A percentile compares a stretch with the other conserved stretches of the same genome.
Conservation (phyloP, 2,329 filamentous ascomycete genomes). For the Microascus cirrosus region DNA sequence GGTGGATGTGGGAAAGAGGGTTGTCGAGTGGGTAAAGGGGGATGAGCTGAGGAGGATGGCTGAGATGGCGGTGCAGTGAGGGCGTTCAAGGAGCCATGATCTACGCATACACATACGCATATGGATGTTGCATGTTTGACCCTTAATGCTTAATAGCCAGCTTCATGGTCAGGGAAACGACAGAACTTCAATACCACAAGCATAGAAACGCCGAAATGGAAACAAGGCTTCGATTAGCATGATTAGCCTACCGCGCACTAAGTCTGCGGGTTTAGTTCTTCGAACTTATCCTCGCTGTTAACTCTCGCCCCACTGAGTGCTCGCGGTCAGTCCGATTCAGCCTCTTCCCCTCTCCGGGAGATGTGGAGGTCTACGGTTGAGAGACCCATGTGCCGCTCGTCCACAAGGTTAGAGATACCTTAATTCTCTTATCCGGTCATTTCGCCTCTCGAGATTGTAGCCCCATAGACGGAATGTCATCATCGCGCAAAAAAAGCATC, state of each 20-base stretch:
- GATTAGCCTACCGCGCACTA: background rate
- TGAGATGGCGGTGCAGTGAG: background rate
- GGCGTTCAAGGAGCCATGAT: background rate
- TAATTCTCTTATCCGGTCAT: background rate
- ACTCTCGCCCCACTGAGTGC: background rate
- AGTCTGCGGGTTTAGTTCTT: background rate
- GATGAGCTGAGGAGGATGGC: slow-evolving; percentile 35
- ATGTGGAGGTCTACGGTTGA: background rate
- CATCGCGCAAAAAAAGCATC: background rate
- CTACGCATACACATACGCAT: background rate
- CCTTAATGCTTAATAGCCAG: background rate
- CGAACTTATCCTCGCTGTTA: background rate
- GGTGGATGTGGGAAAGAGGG: slow-evolving; percentile 57
- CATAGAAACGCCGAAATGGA: background rate
- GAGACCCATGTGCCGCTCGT: background rate
- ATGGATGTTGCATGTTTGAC: background rate
- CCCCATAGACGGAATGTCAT: background rate
- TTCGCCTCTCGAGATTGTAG: background rate
- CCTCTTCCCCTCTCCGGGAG: background rate
- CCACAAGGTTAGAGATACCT: background rate
- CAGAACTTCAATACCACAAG: background rate
- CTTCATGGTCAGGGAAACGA: background rate
- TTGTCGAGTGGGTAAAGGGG: slow-evolving; percentile 60
- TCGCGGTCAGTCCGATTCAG: background rate
- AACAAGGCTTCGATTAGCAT: background rate